phyloP scores from a whole-genome alignment of 108 stramenopile genomes.

The Cyclostephanos tholiformis region DNA sequence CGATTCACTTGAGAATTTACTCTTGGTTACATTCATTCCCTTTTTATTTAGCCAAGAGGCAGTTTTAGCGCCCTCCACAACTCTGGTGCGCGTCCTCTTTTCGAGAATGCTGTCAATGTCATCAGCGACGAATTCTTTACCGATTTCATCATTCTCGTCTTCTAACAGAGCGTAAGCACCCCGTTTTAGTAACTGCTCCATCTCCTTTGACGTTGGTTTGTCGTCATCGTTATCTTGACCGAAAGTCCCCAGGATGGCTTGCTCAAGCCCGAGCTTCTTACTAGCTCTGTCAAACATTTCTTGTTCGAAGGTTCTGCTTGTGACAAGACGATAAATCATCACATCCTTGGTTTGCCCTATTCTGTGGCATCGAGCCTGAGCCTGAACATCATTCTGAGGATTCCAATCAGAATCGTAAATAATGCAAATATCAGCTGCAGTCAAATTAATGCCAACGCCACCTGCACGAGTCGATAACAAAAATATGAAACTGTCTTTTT shows the following conservation, averaged over 20 bases:
- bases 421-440: constrained; percentile 76
- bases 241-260: constrained; percentile 96
- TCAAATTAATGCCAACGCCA: constrained; percentile 99
- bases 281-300: constrained; percentile 99
- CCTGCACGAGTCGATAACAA: constrained; percentile 91
- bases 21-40: constrained; percentile 82
- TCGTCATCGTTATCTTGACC: constrained; percentile 87
- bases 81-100: constrained; percentile 84
- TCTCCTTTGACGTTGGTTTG: constrained; percentile 87
- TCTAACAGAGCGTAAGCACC: constrained; percentile 93
- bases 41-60: constrained; percentile 89
- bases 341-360: constrained; percentile 98
- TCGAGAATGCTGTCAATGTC: constrained; percentile 92
- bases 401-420: constrained; percentile 90
- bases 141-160: constrained; percentile 85
- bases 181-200: constrained; percentile 91
- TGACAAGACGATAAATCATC: constrained; percentile 94
- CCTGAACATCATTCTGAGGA: constrained; percentile 99
- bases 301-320: constrained; percentile 95
- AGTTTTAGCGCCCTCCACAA: constrained; percentile 90
- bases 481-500: constrained; percentile 90
- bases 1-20: constrained; percentile 75
- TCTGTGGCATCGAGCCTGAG: constrained; percentile 97
- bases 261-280: constrained; percentile 98
- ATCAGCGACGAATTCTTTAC: constrained; percentile 83